phyloP scores from a whole-genome alignment of 768 basidiomycete genomes.

The Phlegmacium glaucopus region DNA sequence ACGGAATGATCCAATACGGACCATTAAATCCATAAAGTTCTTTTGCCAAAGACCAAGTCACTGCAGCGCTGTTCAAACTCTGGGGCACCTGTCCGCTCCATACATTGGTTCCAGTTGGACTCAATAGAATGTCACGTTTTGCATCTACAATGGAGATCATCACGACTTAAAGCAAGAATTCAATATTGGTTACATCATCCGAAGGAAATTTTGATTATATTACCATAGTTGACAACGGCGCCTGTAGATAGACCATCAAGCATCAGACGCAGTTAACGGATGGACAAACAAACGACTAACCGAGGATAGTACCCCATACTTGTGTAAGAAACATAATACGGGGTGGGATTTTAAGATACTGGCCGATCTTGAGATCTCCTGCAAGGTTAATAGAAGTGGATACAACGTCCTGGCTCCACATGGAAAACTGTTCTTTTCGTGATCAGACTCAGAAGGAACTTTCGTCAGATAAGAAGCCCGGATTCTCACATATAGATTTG shows the following conservation, averaged over 20 bases:
- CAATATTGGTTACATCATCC: neutral
- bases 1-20: constrained; percentile 54
- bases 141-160: constrained; percentile 52
- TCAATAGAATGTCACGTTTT: constrained; percentile 51
- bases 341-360: constrained; percentile 67
- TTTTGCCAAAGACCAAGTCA: constrained; percentile 64
- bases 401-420: constrained; percentile 66
- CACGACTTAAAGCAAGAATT: constrained; percentile 39
- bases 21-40: constrained; percentile 51
- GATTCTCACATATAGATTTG: constrained; percentile 58
- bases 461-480: no score
- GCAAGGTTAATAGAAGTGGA: constrained; percentile 51
- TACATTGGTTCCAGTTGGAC: constrained; percentile 53
- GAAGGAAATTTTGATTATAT: neutral
- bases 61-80: constrained; percentile 51
- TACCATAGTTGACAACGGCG: constrained; percentile 37
- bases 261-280: neutral
- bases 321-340: constrained; percentile 64
- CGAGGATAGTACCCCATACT: constrained; percentile 62
- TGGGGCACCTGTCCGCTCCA: constrained; percentile 57
- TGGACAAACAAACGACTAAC: constrained; percentile 15
- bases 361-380: constrained; percentile 67
- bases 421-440: constrained; percentile 46
- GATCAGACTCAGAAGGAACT: no score
- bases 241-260: constrained; percentile 17